Conservation (phyloP, 2,329 filamentous ascomycete genomes). For the Colletotrichum tropicicola region DNA sequence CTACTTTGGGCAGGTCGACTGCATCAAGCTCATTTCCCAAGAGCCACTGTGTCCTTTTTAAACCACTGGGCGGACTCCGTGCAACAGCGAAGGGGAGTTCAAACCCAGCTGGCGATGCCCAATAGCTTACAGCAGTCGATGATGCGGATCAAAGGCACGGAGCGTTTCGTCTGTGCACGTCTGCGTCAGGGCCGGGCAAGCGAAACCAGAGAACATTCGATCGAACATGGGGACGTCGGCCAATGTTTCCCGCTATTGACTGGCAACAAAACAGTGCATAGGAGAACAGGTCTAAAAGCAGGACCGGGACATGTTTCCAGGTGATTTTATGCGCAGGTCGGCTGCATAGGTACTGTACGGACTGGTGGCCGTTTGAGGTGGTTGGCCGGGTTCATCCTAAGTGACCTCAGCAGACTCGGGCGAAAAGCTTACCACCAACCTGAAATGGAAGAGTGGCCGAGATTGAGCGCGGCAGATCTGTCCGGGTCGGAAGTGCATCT, state of each 20-base stretch:
- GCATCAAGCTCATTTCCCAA: not conserved
- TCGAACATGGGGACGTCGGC: not conserved
- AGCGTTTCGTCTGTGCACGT: not conserved
- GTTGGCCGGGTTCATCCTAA: constrained; percentile 26
- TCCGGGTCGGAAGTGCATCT: constrained; percentile 15
- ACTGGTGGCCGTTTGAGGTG: not conserved
- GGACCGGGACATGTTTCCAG: not conserved
- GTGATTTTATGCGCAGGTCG: not conserved
- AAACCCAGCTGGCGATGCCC: not conserved
- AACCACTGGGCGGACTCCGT: not conserved
- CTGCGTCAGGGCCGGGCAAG: not conserved
- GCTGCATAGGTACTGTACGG: not conserved
- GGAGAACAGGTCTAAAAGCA: not conserved
- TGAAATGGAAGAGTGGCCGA: constrained; percentile 31
- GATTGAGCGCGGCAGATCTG: constrained; percentile 26
- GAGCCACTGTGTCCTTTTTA: not conserved
- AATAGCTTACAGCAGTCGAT: not conserved
- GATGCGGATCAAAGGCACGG: not conserved
- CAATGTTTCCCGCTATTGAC: not conserved
- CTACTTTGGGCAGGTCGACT: constrained; percentile 4
- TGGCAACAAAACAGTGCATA: not conserved
- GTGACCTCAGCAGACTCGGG: not conserved
- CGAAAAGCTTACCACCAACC: constrained; percentile 27
- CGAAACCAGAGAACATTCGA: constrained; percentile 9
- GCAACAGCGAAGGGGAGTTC: not conserved